Evolutionary conservation across 106 monocot species (phyloP).

Genomic region (Hemerocallis citrina): DNA sequence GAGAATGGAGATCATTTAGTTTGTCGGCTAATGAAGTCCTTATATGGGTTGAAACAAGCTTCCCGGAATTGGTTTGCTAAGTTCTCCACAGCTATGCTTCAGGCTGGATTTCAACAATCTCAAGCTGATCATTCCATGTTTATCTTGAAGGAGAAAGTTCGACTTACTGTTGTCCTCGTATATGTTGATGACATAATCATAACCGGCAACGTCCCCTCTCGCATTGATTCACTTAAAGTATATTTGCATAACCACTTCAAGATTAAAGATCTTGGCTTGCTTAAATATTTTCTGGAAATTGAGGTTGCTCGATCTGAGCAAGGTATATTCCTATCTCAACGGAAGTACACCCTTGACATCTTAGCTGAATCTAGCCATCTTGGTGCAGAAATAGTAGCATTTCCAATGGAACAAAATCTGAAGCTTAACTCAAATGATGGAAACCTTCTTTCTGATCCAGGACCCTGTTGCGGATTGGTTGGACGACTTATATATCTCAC

Average conservation of each 20-base stretch:
- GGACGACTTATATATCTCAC: background rate
- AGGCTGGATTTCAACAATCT: background rate
- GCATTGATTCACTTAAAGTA: background rate
- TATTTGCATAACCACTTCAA: background rate
- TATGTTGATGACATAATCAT: slow-evolving; percentile 1
- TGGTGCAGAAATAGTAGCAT: background rate
- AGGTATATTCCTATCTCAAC: background rate
- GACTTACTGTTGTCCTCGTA: background rate
- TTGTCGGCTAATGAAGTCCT: background rate
- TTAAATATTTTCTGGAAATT: slow-evolving; percentile 7
- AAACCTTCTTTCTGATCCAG: background rate
- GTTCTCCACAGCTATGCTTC: background rate
- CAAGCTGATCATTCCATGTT: background rate
- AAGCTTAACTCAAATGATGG: background rate
- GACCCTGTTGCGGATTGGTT: background rate
- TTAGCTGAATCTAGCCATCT: background rate
- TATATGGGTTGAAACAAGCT: background rate
- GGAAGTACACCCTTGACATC: slow-evolving; percentile 4
- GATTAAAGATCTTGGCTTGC: background rate
- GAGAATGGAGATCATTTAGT: background rate
- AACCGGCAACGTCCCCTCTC: background rate
- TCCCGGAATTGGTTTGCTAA: slow-evolving; percentile 1
- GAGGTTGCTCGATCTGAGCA: background rate
- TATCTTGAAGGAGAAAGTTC: background rate
- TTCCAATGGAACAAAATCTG: background rate